Evolutionary conservation across 2,329 filamentous ascomycete species (phyloP).

Genomic region (Rachicladosporium sp.): DNA sequence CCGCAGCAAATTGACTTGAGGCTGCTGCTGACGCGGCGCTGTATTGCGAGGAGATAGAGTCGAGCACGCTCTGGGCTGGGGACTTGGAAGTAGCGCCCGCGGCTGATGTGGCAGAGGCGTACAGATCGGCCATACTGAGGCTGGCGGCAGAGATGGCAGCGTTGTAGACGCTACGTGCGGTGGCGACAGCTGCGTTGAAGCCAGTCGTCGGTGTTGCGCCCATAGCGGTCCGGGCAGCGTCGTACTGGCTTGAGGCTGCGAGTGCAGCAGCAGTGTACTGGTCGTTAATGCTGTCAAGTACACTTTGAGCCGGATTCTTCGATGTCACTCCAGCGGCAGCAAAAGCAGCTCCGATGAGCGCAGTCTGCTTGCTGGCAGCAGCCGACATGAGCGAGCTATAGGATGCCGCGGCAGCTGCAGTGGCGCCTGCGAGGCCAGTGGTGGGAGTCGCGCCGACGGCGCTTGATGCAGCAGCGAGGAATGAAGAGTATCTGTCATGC

Average conservation of each 20-base stretch:
- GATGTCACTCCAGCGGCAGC: slow-evolving; percentile 11
- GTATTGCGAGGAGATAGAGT: slow-evolving; percentile 19
- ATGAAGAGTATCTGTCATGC: slow-evolving; percentile 66
- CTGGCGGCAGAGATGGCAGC: slow-evolving; percentile 22
- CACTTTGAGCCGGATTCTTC: slow-evolving; percentile 17
- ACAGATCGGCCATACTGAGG: slow-evolving; percentile 15
- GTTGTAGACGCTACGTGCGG: slow-evolving; percentile 37
- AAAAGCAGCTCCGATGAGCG: slow-evolving; percentile 14
- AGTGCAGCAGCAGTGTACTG: slow-evolving; percentile 64
- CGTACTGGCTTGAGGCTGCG: slow-evolving; percentile 37
- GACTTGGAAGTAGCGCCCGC: slow-evolving; percentile 13
- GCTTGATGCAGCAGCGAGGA: slow-evolving; percentile 58
- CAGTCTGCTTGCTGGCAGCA: slow-evolving; percentile 20
- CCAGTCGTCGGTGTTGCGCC: slow-evolving; percentile 52
- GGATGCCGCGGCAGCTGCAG: slow-evolving; percentile 45
- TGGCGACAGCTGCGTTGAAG: slow-evolving; percentile 60
- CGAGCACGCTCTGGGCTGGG: slow-evolving; percentile 18
- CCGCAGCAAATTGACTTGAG: slow-evolving; percentile 33
- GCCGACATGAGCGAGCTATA: slow-evolving; percentile 23
- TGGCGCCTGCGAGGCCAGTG: slow-evolving; percentile 54
- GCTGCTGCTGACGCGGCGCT: slow-evolving; percentile 19
- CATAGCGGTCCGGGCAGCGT: slow-evolving; percentile 54
- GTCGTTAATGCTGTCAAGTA: slow-evolving; percentile 37
- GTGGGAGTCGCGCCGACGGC: slow-evolving; percentile 59
- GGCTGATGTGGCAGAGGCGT: slow-evolving; percentile 13